These are phyloP conservation scores for Schizosaccharomyces lindneri DNA, from an alignment of 805 yeast genomes.

Conservation along the genomic window DNA sequence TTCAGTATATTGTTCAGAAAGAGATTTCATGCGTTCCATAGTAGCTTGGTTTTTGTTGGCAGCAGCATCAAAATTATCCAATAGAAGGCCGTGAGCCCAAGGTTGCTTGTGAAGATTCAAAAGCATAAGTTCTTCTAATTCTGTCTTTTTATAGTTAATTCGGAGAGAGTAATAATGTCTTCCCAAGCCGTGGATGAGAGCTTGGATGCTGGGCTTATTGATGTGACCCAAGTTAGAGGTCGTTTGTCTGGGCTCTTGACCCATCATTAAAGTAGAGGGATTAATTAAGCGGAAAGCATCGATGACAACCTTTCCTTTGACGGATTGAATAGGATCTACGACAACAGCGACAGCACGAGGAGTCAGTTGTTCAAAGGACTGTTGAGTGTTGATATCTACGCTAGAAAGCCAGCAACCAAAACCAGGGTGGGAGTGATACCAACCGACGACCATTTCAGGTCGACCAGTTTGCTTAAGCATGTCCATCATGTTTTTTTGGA, in stretches of 20 bases:
- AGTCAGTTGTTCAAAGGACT: slow-evolving; percentile 87
- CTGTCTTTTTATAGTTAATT: slow-evolving; percentile 81
- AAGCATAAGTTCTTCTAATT: slow-evolving; percentile 78
- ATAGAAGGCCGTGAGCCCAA: slow-evolving; percentile 80
- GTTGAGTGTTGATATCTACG: slow-evolving; percentile 94
- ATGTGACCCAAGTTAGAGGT: slow-evolving; percentile 87
- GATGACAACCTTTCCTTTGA: slow-evolving; percentile 93
- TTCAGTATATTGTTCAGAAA: slow-evolving; percentile 70
- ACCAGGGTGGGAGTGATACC: slow-evolving; percentile 99
- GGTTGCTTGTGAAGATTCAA: slow-evolving; percentile 79
- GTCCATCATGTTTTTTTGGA: slow-evolving; percentile 98
- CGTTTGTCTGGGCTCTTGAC: slow-evolving; percentile 93
- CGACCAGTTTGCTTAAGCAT: slow-evolving; percentile 93
- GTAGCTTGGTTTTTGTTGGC: slow-evolving; percentile 53
- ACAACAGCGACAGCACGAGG: slow-evolving; percentile 95
- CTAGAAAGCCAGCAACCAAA: slow-evolving; percentile 98
- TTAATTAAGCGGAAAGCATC: slow-evolving; percentile 93
- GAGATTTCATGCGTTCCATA: slow-evolving; percentile 57
- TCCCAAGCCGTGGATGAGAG: slow-evolving; percentile 86
- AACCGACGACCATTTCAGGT: slow-evolving; percentile 91
- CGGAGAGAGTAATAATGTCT: slow-evolving; percentile 90
- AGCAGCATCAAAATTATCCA: slow-evolving; percentile 51
- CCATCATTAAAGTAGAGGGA: slow-evolving; percentile 69
- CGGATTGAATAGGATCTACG: slow-evolving; percentile 94
- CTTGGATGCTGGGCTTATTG: slow-evolving; percentile 90